Evolutionary conservation across 495 filamentous ascomycete genomes (phyloP), one percentile per base, ranked within the genome.

Genomic region (Talaromyces wortmannii): DNA sequence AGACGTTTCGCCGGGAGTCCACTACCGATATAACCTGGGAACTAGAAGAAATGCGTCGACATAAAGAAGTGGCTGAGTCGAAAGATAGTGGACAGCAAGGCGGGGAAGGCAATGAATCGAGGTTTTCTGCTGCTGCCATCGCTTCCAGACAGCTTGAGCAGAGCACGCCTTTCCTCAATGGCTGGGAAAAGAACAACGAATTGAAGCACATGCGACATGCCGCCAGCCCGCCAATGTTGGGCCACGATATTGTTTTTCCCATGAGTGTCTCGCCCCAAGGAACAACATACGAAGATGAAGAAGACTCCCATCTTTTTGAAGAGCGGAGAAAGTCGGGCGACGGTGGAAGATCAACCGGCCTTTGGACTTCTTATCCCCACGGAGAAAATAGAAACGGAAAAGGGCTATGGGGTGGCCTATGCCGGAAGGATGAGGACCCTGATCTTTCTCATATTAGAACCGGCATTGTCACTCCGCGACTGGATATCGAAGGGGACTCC

Each of bases 181-280:
- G 66, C 47, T 69, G 63, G 61, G 72, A 70, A 57, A 76, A 65
- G 64, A 72, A 78, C 65, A 61, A 64, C 55, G 61, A 78, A 65
- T 61, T 77, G 43, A 67, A 67, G 50, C 67, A 64, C 55, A 81
- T 77, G 78, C 83, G 69, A 11, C 71, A 71, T 45, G 74, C 72
- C 10, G 76, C 77, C 6, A 82, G 75, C 56, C 91, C 92, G 15
- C 92, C 91, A 3, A 92, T 96, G 90, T 81, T 95, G 6, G 92
- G 92, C 44, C 58, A 69, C 23, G 87, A 92, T 53, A 76, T 96
- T 50, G 72, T 76, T 17, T 90, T 96, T 61, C 86, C 89, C 4
- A 79, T 80, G 59, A 94, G 88, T 64, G 71, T 76, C 0, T 94
- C 90, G 10, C 92, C 92, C 0, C 83, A 88, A 59, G 80, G 78